Evolutionary conservation across 306 rosid genomes (phyloP).

Genomic region (Medicago lupulina): DNA sequence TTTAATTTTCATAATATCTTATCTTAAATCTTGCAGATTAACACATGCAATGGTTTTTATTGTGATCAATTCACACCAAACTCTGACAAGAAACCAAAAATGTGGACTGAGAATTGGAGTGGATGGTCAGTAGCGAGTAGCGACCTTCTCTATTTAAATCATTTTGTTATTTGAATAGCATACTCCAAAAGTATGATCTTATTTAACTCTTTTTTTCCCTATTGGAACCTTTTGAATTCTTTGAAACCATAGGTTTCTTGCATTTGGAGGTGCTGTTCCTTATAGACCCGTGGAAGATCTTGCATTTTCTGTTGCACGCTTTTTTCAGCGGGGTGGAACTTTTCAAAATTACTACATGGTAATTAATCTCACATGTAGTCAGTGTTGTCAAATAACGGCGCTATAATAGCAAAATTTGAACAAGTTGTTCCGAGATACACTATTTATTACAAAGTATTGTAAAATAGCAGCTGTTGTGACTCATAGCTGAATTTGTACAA

Average conservation of each 20-base stretch:
- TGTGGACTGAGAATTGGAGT: slow-evolving; percentile 93
- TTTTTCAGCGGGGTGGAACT: slow-evolving; percentile 92
- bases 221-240: slow-evolving; percentile 2
- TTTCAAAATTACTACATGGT: slow-evolving; percentile 96
- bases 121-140: slow-evolving; percentile 79
- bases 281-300: slow-evolving; percentile 89
- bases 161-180: slow-evolving; percentile 19
- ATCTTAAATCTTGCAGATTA: slow-evolving; percentile 61
- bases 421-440: background rate
- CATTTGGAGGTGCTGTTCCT: slow-evolving; percentile 83
- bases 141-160: slow-evolving; percentile 8
- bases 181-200: slow-evolving; percentile 17
- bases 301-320: slow-evolving; percentile 92
- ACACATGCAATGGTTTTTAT: slow-evolving; percentile 90
- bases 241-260: slow-evolving; percentile 63
- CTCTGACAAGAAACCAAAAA: slow-evolving; percentile 76
- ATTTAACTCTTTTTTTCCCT: background rate
- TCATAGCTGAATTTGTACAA: background rate
- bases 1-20: background rate
- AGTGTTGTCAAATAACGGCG: background rate
- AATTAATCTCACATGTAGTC: slow-evolving; percentile 34
- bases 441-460: background rate
- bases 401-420: background rate
- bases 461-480: background rate
- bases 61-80: slow-evolving; percentile 90